Evolutionary conservation across 75 land plant species (phyloP).

Genomic region (Selaginella tamariscina): DNA sequence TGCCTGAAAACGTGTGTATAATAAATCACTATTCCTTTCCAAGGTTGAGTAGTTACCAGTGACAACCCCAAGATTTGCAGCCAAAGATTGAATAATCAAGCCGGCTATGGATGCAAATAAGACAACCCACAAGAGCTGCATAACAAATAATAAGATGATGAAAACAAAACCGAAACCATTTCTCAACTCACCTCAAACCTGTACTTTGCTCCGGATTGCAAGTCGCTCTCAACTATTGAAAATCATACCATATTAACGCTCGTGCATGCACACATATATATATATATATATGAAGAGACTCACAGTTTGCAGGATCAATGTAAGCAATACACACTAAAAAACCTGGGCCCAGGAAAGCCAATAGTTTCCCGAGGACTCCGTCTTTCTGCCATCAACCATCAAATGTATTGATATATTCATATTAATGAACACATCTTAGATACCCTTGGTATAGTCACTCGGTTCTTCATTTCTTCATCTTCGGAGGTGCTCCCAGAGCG

Average conservation of each 20-base stretch:
- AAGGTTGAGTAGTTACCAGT: slow-evolving; percentile 37
- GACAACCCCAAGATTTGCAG: slow-evolving; percentile 78
- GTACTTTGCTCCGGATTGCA: slow-evolving; percentile 73
- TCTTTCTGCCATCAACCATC: slow-evolving; percentile 25
- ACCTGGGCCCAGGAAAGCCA: slow-evolving; percentile 87
- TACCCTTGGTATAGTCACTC: neutral
- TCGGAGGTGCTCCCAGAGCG: too few species aligned
- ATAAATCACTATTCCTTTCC: neutral
- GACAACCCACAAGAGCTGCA: slow-evolving; percentile 54
- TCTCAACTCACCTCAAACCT: slow-evolving; percentile 50
- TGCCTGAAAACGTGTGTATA: slow-evolving; percentile 23
- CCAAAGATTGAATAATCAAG: slow-evolving; percentile 68
- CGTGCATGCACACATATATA: neutral
- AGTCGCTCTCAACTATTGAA: slow-evolving; percentile 67
- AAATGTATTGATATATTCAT: neutral
- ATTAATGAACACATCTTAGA: neutral
- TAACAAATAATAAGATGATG: neutral
- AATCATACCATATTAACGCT: neutral
- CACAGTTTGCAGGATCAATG: slow-evolving; percentile 97
- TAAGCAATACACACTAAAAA: slow-evolving; percentile 91
- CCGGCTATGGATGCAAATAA: slow-evolving; percentile 61
- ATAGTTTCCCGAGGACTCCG: slow-evolving; percentile 60
- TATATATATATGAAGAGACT: slow-evolving; percentile 4
- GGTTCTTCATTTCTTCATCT: neutral
- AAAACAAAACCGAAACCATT: neutral